Evolutionary conservation across 768 basidiomycete species (phyloP).

Genomic region (Clitopilus hobsonii): DNA sequence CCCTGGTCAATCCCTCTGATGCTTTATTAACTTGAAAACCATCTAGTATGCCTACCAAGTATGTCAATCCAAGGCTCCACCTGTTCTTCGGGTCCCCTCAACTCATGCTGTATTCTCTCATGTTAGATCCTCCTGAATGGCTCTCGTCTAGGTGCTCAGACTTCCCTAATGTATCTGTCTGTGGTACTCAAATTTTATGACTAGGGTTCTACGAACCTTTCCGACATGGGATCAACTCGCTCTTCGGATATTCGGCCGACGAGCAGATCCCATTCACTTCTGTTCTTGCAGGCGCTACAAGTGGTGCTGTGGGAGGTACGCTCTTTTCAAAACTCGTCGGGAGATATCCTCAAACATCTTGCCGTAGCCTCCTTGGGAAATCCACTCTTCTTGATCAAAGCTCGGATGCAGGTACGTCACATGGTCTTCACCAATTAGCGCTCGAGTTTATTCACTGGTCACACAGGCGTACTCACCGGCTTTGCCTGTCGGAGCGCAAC

Average conservation of each 20-base stretch:
- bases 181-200: background rate
- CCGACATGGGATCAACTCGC: conserved; percentile 61
- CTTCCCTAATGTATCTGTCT: background rate
- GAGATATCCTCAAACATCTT: conserved; percentile 2
- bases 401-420: conserved; percentile 81
- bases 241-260: conserved; percentile 57
- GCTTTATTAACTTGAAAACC: no score
- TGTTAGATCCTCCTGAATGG: conserved; percentile 85
- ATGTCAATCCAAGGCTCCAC: conserved; percentile 17
- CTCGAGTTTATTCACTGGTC: no score
- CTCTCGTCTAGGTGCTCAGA: conserved; percentile 68
- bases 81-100: conserved; percentile 2
- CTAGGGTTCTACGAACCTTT: conserved; percentile 96
- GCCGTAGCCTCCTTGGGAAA: conserved; percentile 70
- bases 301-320: conserved; percentile 87
- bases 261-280: conserved; percentile 76
- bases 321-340: background rate
- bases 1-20: no score
- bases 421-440: background rate
- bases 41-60: conserved; percentile 88
- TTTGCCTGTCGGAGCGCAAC: conserved; percentile 92
- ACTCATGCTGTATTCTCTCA: conserved; percentile 3
- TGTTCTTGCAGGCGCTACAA: conserved; percentile 80
- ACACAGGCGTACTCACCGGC: conserved; percentile 87
- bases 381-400: conserved; percentile 93